Base-by-base conservation (phyloP, 208 protist genomes). In the Trypanosoma rangeli region DNA sequence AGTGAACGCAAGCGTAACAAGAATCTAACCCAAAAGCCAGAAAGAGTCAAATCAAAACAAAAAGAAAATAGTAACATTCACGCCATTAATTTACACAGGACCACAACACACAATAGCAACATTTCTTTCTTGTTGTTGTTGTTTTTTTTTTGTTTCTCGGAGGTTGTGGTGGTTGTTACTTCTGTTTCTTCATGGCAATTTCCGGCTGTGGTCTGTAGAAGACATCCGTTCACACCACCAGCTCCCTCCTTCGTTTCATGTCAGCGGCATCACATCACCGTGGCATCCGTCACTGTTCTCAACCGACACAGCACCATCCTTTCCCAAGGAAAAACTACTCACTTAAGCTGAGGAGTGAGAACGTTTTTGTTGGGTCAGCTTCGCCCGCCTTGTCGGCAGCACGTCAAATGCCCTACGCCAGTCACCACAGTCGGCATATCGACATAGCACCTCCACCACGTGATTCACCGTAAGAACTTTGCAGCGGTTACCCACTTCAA, bases 381-480 rank as follows among this genome's bases (percentile, higher is more conserved):
- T 81, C 13, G 67, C 55, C 7, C 92, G 92, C 15, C 92, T 80
- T 20, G 74, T 84, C 1, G 92, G 92, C n/a, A 97, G 69, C 12
- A 80, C 83, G 46, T 92, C 82, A 69, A 97, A 80, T 0, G 89
- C 89, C 0, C 15, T 49, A 8, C 46, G 53, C 92, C 92, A 97
- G 67, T 91, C 74, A 16, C 69, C 65, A 22, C 73, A 60, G 8
- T 74, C 68, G 42, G 67, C 58, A 61, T 85, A 97, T 13, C 58
- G 68, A n/a, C 79, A 81, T 16, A 97, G 84, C 49, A 93, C 83
- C 15, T 93, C 80, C 13, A 87, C 81, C 10, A 95, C 79, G 69
- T 97, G 92, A 61, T 97, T 97, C 64, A 97, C 89, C 18, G 92
- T 97, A 13, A 97, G 80, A 37, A 97, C 89, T 61, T 92, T 92